A percentile compares a stretch with the other conserved stretches of the same genome.
These are phyloP conservation scores for Coffea humblotiana DNA, from an alignment of 305 asterid genomes.

Conservation along the genomic window DNA sequence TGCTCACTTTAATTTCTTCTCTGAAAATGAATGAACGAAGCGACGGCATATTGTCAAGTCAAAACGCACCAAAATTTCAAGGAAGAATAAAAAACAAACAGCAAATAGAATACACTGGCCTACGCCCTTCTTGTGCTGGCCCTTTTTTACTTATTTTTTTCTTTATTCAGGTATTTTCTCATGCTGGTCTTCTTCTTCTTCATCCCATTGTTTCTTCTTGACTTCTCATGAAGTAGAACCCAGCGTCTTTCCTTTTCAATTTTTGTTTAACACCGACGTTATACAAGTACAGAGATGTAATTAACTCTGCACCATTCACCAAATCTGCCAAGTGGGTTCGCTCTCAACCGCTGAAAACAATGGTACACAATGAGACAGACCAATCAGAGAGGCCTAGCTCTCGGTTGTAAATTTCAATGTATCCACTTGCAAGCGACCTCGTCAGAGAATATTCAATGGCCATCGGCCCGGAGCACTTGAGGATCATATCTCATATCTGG, in stretches of 20 bases:
- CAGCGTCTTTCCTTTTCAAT: background rate
- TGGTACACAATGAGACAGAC: background rate
- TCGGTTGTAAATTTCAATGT: too few relatives aligned
- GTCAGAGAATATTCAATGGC: background rate
- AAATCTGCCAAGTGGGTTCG: background rate
- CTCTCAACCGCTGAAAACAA: background rate
- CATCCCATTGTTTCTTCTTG: background rate
- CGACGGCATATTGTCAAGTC: background rate
- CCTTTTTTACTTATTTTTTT: too few relatives aligned
- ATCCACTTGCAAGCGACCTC: background rate
- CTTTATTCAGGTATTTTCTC: too few relatives aligned
- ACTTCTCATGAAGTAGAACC: background rate
- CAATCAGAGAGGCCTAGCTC: background rate
- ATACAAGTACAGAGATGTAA: background rate
- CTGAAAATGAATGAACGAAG: background rate
- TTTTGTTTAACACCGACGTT: background rate
- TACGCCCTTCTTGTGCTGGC: too few relatives aligned
- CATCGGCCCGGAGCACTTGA: background rate
- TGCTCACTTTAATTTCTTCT: background rate
- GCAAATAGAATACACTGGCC: too few relatives aligned
- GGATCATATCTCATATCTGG: too few relatives aligned
- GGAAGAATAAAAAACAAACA: too few relatives aligned
- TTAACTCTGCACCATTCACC: background rate
- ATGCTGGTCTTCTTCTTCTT: background rate
- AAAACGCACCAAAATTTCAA: too few relatives aligned